These are phyloP conservation scores for Chloropicon primus DNA, from an alignment of 139 green algal genomes.

Conservation along the genomic window DNA sequence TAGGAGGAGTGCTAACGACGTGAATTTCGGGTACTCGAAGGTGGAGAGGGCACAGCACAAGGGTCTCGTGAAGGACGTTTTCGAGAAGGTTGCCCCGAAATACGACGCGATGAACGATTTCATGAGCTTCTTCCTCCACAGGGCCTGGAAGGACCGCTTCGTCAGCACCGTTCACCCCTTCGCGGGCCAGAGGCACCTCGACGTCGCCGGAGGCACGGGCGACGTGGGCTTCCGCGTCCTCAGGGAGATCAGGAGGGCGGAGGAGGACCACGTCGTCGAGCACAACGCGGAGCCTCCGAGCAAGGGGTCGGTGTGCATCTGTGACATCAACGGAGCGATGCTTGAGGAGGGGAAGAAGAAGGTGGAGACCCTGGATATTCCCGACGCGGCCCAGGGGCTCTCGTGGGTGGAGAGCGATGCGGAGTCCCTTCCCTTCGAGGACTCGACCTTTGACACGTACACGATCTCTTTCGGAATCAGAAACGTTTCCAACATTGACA, in stretches of 20 bases:
- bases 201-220: conserved; percentile 93
- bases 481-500: conserved; percentile 76
- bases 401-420: conserved; percentile 75
- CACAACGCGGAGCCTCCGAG: neutral
- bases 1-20: no score
- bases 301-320: conserved; percentile 46
- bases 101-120: conserved; percentile 99
- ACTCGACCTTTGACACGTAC: conserved; percentile 72
- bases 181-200: conserved; percentile 78
- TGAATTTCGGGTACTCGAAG: conserved; percentile 23
- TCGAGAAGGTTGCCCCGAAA: conserved; percentile 67
- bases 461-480: conserved; percentile 96
- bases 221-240: conserved; percentile 79
- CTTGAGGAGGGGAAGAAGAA: conserved; percentile 61
- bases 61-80: conserved; percentile 69
- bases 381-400: conserved; percentile 22
- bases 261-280: conserved; percentile 18
- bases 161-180: conserved; percentile 61
- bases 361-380: conserved; percentile 19
- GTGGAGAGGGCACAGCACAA: conserved; percentile 45
- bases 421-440: conserved; percentile 65
- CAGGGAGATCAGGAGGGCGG: conserved; percentile 30
- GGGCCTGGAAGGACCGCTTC: conserved; percentile 88
- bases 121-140: conserved; percentile 91
- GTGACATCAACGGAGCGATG: conserved; percentile 94